A percentile compares a stretch with the other conserved stretches of the same genome.
These are phyloP conservation scores for Aspergillus nanangensis DNA, from an alignment of 495 filamentous ascomycete genomes.

Conservation along the genomic window DNA sequence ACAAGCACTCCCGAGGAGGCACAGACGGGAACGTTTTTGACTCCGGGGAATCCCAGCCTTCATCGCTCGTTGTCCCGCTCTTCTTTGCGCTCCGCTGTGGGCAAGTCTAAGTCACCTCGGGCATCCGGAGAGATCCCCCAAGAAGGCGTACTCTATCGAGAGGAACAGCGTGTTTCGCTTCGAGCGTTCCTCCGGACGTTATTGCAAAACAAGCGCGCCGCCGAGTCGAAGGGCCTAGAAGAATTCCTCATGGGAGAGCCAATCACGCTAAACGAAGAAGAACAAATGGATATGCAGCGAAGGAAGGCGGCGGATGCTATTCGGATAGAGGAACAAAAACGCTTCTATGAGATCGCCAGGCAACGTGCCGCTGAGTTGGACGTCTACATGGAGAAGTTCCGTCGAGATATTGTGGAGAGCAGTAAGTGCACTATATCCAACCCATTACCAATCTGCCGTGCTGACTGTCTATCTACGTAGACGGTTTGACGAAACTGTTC, in stretches of 20 bases:
- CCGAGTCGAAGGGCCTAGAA: conserved; percentile 71
- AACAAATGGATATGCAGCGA: conserved; percentile 69
- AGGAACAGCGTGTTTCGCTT: conserved; percentile 87
- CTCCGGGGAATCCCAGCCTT: conserved; percentile 16
- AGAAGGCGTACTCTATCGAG: conserved; percentile 67
- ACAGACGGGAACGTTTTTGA: conserved; percentile 8
- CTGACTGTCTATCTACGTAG: conserved; percentile 20
- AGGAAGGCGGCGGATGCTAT: conserved; percentile 83
- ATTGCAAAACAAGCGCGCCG: conserved; percentile 77
- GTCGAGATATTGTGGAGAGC: conserved; percentile 68
- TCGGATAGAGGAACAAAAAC: conserved; percentile 83
- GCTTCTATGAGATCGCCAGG: conserved; percentile 92
- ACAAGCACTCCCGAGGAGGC: conserved; percentile 34
- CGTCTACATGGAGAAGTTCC: conserved; percentile 92
- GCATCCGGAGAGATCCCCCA: conserved; percentile 41
- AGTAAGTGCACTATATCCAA: conserved; percentile 48
- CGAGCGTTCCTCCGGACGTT: conserved; percentile 83
- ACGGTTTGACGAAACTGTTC: conserved; percentile 92
- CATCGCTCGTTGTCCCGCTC: conserved; percentile 35
- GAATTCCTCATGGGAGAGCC: conserved; percentile 74
- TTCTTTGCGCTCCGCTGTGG: conserved; percentile 25
- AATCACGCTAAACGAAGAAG: conserved; percentile 71
- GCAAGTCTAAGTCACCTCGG: conserved; percentile 42
- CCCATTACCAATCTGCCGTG: neutral
- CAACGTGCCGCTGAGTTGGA: conserved; percentile 88